These are phyloP conservation scores for Dactylella cylindrospora DNA, from an alignment of 2,329 filamentous ascomycete genomes.

Conservation along the genomic window DNA sequence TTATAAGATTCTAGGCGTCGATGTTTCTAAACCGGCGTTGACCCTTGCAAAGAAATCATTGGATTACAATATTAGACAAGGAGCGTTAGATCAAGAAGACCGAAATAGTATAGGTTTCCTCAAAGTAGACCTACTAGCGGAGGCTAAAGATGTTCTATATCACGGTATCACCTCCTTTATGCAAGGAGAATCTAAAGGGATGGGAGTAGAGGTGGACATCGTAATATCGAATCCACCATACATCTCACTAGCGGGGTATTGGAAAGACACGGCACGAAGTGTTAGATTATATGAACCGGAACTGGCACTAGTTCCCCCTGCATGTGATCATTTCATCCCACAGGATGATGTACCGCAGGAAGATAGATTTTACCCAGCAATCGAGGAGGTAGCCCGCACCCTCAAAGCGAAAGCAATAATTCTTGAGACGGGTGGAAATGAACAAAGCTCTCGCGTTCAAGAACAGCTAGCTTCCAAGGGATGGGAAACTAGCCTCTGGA, in stretches of 20 bases:
- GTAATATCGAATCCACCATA: conserved; percentile 91
- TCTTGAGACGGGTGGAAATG: conserved; percentile 47
- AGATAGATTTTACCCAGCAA: conserved; percentile 47
- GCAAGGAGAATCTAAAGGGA: background rate
- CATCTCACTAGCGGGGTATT: conserved; percentile 68
- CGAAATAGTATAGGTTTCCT: conserved; percentile 52
- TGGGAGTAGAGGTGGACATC: conserved; percentile 58
- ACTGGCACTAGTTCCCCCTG: conserved; percentile 70
- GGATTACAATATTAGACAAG: conserved; percentile 55
- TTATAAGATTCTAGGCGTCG: conserved; percentile 67
- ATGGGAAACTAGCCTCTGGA: conserved; percentile 43
- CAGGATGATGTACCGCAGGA: conserved; percentile 7
- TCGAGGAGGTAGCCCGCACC: conserved; percentile 38
- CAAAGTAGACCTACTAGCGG: conserved; percentile 56
- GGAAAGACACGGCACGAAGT: conserved; percentile 66
- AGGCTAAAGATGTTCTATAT: background rate
- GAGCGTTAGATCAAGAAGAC: conserved; percentile 5
- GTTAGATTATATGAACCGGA: conserved; percentile 80
- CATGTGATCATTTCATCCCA: conserved; percentile 1
- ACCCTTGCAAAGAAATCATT: conserved; percentile 67
- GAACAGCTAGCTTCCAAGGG: conserved; percentile 14
- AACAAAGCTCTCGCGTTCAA: conserved; percentile 45
- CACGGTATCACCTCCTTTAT: conserved; percentile 56
- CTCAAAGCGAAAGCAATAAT: conserved; percentile 43
- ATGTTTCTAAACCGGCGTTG: conserved; percentile 69